Base-by-base conservation (phyloP, 148 eudicot species). In the Nepenthes mirabilis region DNA sequence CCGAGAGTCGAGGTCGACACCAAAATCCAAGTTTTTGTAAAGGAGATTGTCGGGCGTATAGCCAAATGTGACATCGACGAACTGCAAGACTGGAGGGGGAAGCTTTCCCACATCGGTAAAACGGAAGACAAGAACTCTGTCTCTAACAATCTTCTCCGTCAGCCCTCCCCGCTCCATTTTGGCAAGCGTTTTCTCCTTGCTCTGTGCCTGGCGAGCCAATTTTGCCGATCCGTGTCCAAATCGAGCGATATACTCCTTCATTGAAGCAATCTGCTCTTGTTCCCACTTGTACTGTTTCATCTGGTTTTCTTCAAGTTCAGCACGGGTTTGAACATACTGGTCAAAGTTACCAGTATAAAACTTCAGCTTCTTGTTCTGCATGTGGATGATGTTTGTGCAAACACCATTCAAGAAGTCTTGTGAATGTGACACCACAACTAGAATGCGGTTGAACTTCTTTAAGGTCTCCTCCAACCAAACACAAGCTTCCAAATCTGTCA, bases 261-360 rank as follows among this genome's bases (percentile, higher is more conserved):
- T 91, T 6, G 69, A 60, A 59, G 98, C 74, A 57, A 91, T 91
- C 72, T 91, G 98, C 34, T 91, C 98, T 79, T 91, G 98, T 65
- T 91, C 98, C 98, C 98, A 91, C 59, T 79, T 88, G 70, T 91
- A 91, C 57, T 91, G 98, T 70, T 91, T 93, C 98, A 93, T 93
- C 68, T 93, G 98, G 68, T 93, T 93, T 73, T 93, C 98, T 69
- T 93, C 98, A 34, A 81, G 86, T 68, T 88, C 98, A 50, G 90
- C 59, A 33, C 98, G 94, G 52, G 98, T 91, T 56, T 91, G 98
- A 54, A 88, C 76, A 58, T 91, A 91, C 52, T 91, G 98, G 60
- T 91, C 98, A 47, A 56, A 91, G 59, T 88, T 91, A 52, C 98
- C 98, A 37, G 96, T 71, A 62, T 85, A 91, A 47, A 79, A n/a